A percentile compares a stretch with the other conserved stretches of the same genome.
Evolutionary conservation across 2,329 filamentous ascomycete species (phyloP).

Genomic region (Cercospora sojina): DNA sequence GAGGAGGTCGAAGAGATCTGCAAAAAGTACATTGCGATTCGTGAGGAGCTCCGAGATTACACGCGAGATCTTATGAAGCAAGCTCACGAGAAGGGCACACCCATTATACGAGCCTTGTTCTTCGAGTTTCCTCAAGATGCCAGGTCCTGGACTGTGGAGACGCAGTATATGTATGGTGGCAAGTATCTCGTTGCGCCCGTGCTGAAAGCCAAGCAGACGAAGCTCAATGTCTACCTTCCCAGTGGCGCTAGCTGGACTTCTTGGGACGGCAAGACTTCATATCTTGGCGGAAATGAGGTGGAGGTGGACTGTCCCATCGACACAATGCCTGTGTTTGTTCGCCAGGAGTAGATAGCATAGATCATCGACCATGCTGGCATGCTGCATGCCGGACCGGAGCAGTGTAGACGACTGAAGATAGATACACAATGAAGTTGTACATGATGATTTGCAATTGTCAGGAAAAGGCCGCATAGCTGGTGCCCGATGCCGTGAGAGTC

Average conservation of each 20-base stretch:
- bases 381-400: background rate
- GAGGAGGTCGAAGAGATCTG: slow-evolving; percentile 60
- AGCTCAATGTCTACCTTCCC: slow-evolving; percentile 55
- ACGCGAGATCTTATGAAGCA: slow-evolving; percentile 58
- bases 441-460: background rate
- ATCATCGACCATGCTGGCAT: background rate
- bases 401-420: background rate
- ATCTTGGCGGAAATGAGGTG: slow-evolving; percentile 23
- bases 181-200: slow-evolving; percentile 61
- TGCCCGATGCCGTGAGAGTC: background rate
- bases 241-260: slow-evolving; percentile 47
- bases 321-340: slow-evolving; percentile 26
- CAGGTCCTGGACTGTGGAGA: slow-evolving; percentile 57
- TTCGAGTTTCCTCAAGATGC: slow-evolving; percentile 61
- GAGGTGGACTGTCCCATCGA: slow-evolving; percentile 25
- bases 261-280: slow-evolving; percentile 38
- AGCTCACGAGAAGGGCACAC: slow-evolving; percentile 59
- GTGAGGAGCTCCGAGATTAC: slow-evolving; percentile 60
- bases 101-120: slow-evolving; percentile 63
- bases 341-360: slow-evolving; percentile 1
- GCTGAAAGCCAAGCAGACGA: slow-evolving; percentile 49
- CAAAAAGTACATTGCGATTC: slow-evolving; percentile 57
- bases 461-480: background rate
- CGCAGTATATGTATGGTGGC: slow-evolving; percentile 63
- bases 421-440: background rate